Conservation (phyloP, 1,284 basidiomycete genomes). For the Kwoniella shivajii region DNA sequence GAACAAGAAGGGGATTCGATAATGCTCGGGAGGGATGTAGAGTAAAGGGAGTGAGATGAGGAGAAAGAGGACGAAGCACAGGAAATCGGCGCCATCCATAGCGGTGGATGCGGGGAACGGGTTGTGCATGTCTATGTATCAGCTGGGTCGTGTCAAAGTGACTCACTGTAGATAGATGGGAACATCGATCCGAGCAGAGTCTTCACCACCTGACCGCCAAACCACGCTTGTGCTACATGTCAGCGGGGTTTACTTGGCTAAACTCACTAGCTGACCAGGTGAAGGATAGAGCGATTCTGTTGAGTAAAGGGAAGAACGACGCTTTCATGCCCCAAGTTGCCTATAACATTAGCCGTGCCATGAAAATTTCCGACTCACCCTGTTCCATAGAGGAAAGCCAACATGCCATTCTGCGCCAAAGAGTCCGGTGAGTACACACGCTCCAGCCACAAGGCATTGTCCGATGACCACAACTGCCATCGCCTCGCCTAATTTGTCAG, state of each 20-base stretch:
- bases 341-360: background rate
- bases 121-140: constrained; percentile 28
- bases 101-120: constrained; percentile 36
- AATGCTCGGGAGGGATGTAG: constrained; percentile 45
- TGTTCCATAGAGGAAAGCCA: constrained; percentile 34
- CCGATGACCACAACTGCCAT: constrained; percentile 35
- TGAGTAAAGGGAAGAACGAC: constrained; percentile 32
- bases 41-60: constrained; percentile 48
- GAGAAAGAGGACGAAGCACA: constrained; percentile 54
- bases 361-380: constrained; percentile 1
- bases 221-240: constrained; percentile 34
- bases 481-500: constrained; percentile 23
- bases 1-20: constrained; percentile 49
- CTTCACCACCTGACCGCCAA: constrained; percentile 54
- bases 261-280: constrained; percentile 37
- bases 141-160: background rate
- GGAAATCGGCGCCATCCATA: constrained; percentile 44
- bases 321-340: constrained; percentile 35
- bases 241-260: background rate
- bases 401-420: constrained; percentile 39
- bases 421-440: constrained; percentile 25
- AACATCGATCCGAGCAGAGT: constrained; percentile 47
- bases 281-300: constrained; percentile 38
- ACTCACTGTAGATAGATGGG: constrained; percentile 41
- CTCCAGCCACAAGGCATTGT: constrained; percentile 23